These are phyloP conservation scores for Asterophora lycoperdoides DNA, from an alignment of 768 basidiomycete species.

Conservation along the genomic window DNA sequence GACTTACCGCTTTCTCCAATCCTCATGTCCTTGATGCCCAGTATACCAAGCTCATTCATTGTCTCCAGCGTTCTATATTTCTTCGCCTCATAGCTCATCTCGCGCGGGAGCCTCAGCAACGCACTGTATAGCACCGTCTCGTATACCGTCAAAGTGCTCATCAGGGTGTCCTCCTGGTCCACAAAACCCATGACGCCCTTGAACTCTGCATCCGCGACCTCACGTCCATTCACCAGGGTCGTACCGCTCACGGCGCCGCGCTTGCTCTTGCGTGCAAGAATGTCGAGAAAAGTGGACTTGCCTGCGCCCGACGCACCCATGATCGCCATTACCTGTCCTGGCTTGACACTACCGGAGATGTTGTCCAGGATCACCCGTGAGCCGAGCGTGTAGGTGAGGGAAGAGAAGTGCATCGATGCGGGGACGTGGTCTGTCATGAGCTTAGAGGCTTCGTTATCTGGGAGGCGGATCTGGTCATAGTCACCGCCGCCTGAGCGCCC, in stretches of 20 bases:
- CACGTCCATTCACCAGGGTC: slow-evolving; percentile 82
- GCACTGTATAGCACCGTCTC: slow-evolving; percentile 97
- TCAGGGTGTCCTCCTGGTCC: slow-evolving; percentile 97
- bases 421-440: slow-evolving; percentile 95
- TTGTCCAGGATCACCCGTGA: slow-evolving; percentile 68
- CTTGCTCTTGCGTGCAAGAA: slow-evolving; percentile 88
- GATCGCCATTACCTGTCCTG: slow-evolving; percentile 90
- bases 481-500: slow-evolving; percentile 70
- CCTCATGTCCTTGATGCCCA: slow-evolving; percentile 83
- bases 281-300: slow-evolving; percentile 94
- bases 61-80: slow-evolving; percentile 92
- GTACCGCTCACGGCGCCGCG: slow-evolving; percentile 70
- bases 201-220: slow-evolving; percentile 70
- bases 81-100: slow-evolving; percentile 97
- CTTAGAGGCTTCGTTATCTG: slow-evolving; percentile 75
- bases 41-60: slow-evolving; percentile 91
- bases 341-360: slow-evolving; percentile 79
- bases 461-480: slow-evolving; percentile 69
- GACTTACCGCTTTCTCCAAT: slow-evolving; percentile 84
- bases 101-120: slow-evolving; percentile 80
- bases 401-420: slow-evolving; percentile 86
- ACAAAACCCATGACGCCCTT: slow-evolving; percentile 90
- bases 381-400: slow-evolving; percentile 74
- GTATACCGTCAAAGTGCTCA: slow-evolving; percentile 96
- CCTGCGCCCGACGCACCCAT: slow-evolving; percentile 98